phyloP scores from a whole-genome alignment of 768 basidiomycete species.

The Xanthoconium stramineum region DNA sequence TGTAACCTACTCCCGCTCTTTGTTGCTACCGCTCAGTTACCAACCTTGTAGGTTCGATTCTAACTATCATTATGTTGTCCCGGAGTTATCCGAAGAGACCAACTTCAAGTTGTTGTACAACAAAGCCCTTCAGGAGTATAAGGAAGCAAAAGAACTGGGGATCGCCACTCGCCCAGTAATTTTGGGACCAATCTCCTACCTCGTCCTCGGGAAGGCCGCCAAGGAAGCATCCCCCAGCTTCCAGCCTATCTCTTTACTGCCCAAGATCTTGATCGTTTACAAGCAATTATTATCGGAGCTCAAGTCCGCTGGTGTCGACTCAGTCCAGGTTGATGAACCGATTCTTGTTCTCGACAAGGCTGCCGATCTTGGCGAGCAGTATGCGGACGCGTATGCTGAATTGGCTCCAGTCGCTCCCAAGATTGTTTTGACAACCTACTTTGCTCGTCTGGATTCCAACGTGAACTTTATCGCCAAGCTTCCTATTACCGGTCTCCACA shows the following conservation, averaged over 20 bases:
- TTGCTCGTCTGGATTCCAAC: constrained; percentile 93
- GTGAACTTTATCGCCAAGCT: constrained; percentile 86
- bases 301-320: constrained; percentile 89
- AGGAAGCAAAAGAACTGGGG: constrained; percentile 90
- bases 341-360: constrained; percentile 90
- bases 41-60: constrained; percentile 78
- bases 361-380: constrained; percentile 73
- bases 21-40: not conserved
- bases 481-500: constrained; percentile 90
- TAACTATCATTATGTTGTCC: constrained; percentile 99
- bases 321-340: constrained; percentile 97
- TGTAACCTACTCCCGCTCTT: constrained; percentile 25
- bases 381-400: constrained; percentile 73
- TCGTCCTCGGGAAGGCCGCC: constrained; percentile 85
- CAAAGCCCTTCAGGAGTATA: constrained; percentile 92
- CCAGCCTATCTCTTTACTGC: constrained; percentile 86
- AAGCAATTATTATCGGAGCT: constrained; percentile 84
- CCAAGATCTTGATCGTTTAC: constrained; percentile 90
- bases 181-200: constrained; percentile 94
- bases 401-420: constrained; percentile 83
- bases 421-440: constrained; percentile 95
- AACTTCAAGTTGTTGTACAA: constrained; percentile 95
- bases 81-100: constrained; percentile 85
- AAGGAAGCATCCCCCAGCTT: constrained; percentile 83
- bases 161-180: constrained; percentile 92